phyloP scores from a whole-genome alignment of 78 protist species.

The Dictyostelium citrinum region DNA sequence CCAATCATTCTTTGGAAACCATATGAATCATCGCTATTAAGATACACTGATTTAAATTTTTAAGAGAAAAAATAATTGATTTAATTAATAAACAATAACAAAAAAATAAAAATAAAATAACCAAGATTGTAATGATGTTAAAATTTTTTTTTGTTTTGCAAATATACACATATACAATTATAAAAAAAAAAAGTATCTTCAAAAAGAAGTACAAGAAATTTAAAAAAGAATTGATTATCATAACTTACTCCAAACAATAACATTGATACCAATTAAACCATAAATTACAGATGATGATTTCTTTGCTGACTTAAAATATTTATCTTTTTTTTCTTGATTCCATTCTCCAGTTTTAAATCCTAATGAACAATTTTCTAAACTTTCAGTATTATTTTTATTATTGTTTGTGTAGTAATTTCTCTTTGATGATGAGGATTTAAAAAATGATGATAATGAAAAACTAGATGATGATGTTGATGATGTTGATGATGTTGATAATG shows the following conservation, averaged over 20 bases:
- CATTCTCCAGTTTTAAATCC: background rate
- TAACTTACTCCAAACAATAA: background rate
- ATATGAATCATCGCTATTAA: slow-evolving; percentile 7
- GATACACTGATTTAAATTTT: background rate
- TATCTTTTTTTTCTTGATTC: background rate
- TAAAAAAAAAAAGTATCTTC: too few relatives aligned
- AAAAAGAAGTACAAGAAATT: too few relatives aligned
- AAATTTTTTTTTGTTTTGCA: too few relatives aligned
- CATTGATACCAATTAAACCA: background rate
- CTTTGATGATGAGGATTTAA: background rate
- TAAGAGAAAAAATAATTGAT: background rate
- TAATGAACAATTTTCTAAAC: background rate
- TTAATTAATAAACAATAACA: background rate
- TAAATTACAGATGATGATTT: background rate
- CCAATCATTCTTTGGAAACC: background rate
- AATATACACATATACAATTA: too few relatives aligned
- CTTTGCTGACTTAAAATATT: background rate
- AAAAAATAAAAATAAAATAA: background rate
- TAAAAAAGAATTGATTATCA: too few relatives aligned
- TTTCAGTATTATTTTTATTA: background rate
- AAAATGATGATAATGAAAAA: background rate
- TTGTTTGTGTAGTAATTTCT: background rate
- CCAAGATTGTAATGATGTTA: too few relatives aligned
- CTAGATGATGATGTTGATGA: background rate
- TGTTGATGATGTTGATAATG: background rate